Conservation (phyloP, 257 asterid species). For the Linaria vulgaris region DNA sequence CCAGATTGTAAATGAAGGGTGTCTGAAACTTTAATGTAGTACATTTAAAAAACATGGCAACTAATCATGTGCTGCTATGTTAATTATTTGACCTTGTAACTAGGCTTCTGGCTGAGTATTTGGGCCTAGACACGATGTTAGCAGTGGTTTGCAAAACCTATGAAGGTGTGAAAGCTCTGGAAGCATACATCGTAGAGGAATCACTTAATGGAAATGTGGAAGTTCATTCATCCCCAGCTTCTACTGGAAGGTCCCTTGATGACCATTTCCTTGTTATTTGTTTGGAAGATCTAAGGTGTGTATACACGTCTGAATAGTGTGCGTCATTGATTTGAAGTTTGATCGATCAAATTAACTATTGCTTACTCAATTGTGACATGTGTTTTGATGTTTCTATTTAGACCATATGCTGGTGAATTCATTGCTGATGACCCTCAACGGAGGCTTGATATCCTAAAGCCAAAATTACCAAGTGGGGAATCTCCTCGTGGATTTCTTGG, state of each 20-base stretch:
- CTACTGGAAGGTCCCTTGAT: conserved; percentile 50
- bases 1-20: conserved; percentile 17
- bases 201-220: conserved; percentile 45
- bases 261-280: conserved; percentile 55
- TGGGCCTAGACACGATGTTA: conserved; percentile 79
- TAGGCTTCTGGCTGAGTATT: conserved; percentile 69
- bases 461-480: conserved; percentile 58
- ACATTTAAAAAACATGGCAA: conserved; percentile 6
- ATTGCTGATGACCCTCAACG: conserved; percentile 73
- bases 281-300: conserved; percentile 69
- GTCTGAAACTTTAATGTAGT: conserved; percentile 23
- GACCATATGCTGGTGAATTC: conserved; percentile 68
- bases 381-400: conserved; percentile 33
- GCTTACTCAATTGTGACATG: conserved; percentile 2
- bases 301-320: background rate
- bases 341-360: conserved; percentile 19
- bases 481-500: conserved; percentile 86
- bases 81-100: conserved; percentile 27
- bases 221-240: conserved; percentile 59
- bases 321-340: conserved; percentile 22
- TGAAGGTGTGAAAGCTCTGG: conserved; percentile 58
- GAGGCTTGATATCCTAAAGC: conserved; percentile 68
- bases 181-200: conserved; percentile 63
- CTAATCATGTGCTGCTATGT: conserved; percentile 28
- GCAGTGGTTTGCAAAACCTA: conserved; percentile 75